phyloP scores from a whole-genome alignment of 768 basidiomycete species.

The Pilatotrama ljubarskyi region DNA sequence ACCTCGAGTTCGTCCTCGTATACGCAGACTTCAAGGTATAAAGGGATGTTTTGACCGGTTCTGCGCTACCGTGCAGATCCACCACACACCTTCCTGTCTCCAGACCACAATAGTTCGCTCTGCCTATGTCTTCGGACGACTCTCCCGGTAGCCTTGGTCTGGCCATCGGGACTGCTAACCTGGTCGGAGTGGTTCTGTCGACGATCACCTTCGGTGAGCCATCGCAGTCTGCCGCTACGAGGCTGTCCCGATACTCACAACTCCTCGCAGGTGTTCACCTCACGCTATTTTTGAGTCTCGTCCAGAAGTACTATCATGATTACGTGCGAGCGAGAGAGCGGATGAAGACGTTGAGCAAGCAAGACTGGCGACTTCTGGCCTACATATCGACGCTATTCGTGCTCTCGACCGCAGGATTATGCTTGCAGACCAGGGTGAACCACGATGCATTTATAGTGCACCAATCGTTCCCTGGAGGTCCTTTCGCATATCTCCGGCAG shows the following conservation, averaged over 20 bases:
- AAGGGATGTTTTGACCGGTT: background rate
- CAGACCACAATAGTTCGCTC: background rate
- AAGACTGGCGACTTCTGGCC: background rate
- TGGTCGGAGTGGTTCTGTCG: constrained; percentile 29
- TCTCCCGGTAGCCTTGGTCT: constrained; percentile 1
- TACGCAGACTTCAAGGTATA: no score
- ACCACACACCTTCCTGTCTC: no score
- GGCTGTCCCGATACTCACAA: background rate
- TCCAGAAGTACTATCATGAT: background rate
- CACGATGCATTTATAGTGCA: constrained; percentile 28
- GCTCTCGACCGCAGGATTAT: constrained; percentile 22
- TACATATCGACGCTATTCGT: constrained; percentile 22
- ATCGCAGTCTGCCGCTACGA: no score
- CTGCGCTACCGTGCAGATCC: background rate
- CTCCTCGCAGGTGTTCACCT: constrained; percentile 21
- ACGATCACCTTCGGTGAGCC: constrained; percentile 29
- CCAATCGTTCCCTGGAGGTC: constrained; percentile 22
- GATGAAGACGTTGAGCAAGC: background rate
- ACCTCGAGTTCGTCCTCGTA: no score
- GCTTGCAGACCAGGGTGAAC: constrained; percentile 27
- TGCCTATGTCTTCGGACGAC: background rate
- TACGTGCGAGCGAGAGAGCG: background rate
- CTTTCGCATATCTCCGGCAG: constrained; percentile 25
- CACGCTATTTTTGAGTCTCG: constrained; percentile 15
- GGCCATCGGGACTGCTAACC: constrained; percentile 8